These are phyloP conservation scores for Chaetomiaceae sp. DNA, from an alignment of 2,329 filamentous ascomycete genomes.

Conservation along the genomic window DNA sequence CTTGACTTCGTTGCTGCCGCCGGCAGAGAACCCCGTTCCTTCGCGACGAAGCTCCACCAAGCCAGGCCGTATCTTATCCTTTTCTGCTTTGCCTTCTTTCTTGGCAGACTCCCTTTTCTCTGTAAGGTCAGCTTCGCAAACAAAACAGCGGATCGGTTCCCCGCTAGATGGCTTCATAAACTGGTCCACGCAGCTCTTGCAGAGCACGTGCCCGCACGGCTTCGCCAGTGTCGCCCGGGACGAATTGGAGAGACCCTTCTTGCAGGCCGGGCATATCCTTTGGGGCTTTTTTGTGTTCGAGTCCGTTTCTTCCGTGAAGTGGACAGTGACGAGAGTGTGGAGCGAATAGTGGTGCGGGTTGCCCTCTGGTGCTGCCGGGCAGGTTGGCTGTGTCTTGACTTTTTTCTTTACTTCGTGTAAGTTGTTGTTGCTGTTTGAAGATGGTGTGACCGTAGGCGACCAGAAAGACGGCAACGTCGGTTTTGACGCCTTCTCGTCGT, in stretches of 20 bases:
- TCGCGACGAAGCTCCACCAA: constrained; percentile 78
- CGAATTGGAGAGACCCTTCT: constrained; percentile 75
- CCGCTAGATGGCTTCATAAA: constrained; percentile 63
- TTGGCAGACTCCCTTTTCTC: constrained; percentile 41
- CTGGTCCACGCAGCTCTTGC: constrained; percentile 75
- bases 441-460: constrained; percentile 80
- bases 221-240: constrained; percentile 78
- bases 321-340: constrained; percentile 69
- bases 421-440: constrained; percentile 54
- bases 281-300: constrained; percentile 41
- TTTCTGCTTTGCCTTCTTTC: constrained; percentile 40
- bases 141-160: constrained; percentile 64
- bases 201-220: constrained; percentile 88
- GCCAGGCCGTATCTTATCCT: constrained; percentile 62
- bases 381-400: constrained; percentile 65
- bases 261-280: constrained; percentile 74
- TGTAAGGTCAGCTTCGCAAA: constrained; percentile 77
- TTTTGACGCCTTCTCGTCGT: constrained; percentile 68
- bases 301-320: constrained; percentile 69
- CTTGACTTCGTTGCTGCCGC: constrained; percentile 77
- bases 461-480: constrained; percentile 80
- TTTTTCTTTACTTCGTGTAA: constrained; percentile 56
- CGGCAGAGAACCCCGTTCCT: constrained; percentile 87
- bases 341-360: constrained; percentile 71
- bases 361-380: constrained; percentile 66